Evolutionary conservation across 1,284 basidiomycete genomes (phyloP), one percentile per base, ranked within the genome.

Genomic region (Trametes hirsuta): DNA sequence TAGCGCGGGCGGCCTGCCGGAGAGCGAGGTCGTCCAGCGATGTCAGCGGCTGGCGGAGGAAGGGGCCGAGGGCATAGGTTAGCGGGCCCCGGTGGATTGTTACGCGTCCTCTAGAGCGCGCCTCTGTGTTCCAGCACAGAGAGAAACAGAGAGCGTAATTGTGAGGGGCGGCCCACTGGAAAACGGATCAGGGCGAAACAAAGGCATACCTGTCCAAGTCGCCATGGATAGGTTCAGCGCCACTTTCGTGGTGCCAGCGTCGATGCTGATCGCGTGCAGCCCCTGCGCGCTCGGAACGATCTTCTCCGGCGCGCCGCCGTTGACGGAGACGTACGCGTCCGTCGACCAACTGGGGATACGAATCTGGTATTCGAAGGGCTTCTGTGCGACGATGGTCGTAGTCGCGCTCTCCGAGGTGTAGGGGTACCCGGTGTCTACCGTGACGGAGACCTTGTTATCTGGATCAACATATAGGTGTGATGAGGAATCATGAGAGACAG

Each of bases 301-400:
- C 4, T 18, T 18, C 18, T 18, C 18, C 18, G 18, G 18, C 18
- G 68, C 51, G 4, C 66, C 77, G 4, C 76, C 77, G 62, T 84
- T 81, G 47, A 84, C 71, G 0, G 81, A 67, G 48, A 85, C 78
- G 0, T 81, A 82, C 2, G 81, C 83, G 39, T 73, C 70, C 41
- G 73, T 75, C 15, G 82, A 78, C 84, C 84, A 85, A 62, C 76
- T 79, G 3, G 84, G 83, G 55, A 85, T 82, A 24, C 84, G 81
- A 35, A 85, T 79, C 50, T 78, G 77, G 69, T 83, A 84, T 0
- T 78, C 82, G 74, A 84, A 85, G 0, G 78, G 71, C 46, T 77
- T 76, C 11, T 74, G 68, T 0, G 83, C 81, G 3, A 73, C 79
- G 50, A 85, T 79, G 0, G 81, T 83, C 6, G 79, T 82, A 4